Conservation (phyloP, 129 eudicot genomes). For the Lonicera japonica region DNA sequence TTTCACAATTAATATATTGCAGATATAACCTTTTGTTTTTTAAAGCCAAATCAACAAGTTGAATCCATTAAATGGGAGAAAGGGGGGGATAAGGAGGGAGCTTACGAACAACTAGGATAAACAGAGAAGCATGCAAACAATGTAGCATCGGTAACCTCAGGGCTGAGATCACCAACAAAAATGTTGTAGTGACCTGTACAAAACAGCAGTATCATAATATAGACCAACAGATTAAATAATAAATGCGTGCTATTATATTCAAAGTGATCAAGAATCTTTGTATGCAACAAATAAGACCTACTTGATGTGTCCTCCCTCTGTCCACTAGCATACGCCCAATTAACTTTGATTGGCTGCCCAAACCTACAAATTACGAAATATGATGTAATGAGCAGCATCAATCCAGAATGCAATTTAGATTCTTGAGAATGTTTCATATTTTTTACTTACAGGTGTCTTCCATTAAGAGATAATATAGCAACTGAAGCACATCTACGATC, state of each 20-base stretch:
- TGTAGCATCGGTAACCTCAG: conserved; percentile 97
- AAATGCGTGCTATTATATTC: too few species aligned
- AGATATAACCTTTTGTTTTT: too few species aligned
- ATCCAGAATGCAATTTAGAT: not conserved
- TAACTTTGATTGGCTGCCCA: conserved; percentile 94
- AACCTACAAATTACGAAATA: conserved; percentile 47
- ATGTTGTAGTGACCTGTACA: conserved; percentile 79
- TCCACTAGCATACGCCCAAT: conserved; percentile 85
- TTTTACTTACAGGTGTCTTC: conserved; percentile 80
- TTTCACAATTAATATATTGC: not conserved
- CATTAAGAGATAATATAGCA: conserved; percentile 76
- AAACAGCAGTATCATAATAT: not conserved
- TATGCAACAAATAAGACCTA: conserved; percentile 22
- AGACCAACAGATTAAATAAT: not conserved
- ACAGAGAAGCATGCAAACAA: conserved; percentile 86
- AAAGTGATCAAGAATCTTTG: not conserved
- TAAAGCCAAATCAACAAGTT: too few species aligned
- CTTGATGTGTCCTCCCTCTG: conserved; percentile 95
- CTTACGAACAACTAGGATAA: conserved; percentile 91
- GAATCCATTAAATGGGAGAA: not conserved
- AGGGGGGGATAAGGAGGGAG: conserved; percentile 10
- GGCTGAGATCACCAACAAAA: conserved; percentile 98
- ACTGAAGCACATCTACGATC: conserved; percentile 88
- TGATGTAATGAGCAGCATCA: conserved; percentile 2
- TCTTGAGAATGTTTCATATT: not conserved